Conservation (phyloP, 2,329 filamentous ascomycete genomes). For the Cladosporium cucumerinum region DNA sequence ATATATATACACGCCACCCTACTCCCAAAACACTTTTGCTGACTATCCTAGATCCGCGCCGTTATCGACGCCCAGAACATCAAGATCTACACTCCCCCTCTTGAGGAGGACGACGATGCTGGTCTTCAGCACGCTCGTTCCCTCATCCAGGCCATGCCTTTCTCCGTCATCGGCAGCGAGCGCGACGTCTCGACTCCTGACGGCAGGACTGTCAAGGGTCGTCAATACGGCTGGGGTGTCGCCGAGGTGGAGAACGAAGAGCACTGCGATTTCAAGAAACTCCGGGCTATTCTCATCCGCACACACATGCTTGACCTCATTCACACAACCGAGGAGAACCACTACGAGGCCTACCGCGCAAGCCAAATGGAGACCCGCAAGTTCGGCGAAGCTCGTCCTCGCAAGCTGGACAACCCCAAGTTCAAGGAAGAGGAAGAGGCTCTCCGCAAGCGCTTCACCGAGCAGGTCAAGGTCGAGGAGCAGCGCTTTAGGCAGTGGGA, state of each 20-base stretch:
- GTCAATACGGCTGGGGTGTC: constrained; percentile 98
- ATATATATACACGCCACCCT: constrained; percentile 40
- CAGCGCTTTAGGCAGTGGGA: constrained; percentile 99
- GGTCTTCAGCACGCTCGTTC: constrained; percentile 91
- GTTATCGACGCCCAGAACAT: constrained; percentile 98
- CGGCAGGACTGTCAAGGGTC: constrained; percentile 95
- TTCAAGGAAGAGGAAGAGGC: constrained; percentile 99
- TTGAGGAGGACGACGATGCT: constrained; percentile 97
- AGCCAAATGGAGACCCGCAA: constrained; percentile 99
- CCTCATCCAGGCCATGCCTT: constrained; percentile 95
- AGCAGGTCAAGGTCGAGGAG: constrained; percentile 99
- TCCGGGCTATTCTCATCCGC: constrained; percentile 96
- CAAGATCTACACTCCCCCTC: constrained; percentile 97
- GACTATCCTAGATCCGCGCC: constrained; percentile 69
- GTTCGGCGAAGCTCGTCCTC: constrained; percentile 93
- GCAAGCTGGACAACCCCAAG: constrained; percentile 99
- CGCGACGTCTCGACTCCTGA: constrained; percentile 98
- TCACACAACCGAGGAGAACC: constrained; percentile 97
- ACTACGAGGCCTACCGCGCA: constrained; percentile 98
- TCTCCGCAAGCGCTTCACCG: constrained; percentile 96
- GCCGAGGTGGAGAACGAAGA: constrained; percentile 99
- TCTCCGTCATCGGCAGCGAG: constrained; percentile 97
- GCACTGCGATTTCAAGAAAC: constrained; percentile 99
- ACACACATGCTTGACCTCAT: constrained; percentile 97
- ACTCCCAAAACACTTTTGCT: constrained; percentile 21